These are phyloP conservation scores for Nymphaea colorata DNA, from an alignment of 164 flowering plant genomes.

Conservation along the genomic window DNA sequence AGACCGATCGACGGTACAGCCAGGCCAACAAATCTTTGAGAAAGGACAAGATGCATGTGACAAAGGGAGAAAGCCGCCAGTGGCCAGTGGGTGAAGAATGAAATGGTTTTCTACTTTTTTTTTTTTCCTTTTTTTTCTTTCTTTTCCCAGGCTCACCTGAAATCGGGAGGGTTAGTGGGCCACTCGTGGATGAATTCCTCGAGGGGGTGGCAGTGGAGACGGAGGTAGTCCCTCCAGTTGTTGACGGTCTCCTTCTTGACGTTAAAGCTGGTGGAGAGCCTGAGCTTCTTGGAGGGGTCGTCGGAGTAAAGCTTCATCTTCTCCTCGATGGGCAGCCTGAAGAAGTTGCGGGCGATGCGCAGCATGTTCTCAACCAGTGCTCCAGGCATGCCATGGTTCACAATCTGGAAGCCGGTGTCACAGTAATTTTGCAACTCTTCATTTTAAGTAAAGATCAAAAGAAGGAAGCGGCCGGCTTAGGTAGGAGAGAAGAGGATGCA, in stretches of 20 bases:
- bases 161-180: constrained; percentile 19
- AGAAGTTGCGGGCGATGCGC: constrained; percentile 21
- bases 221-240: constrained; percentile 33
- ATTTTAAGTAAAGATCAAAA: neutral
- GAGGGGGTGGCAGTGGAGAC: constrained; percentile 21
- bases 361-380: constrained; percentile 12
- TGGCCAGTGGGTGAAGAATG: too few species aligned
- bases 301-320: constrained; percentile 21
- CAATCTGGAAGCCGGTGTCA: constrained; percentile 5
- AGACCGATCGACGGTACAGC: too few species aligned
- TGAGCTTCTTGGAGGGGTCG: constrained; percentile 17
- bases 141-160: too few species aligned
- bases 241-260: constrained; percentile 20
- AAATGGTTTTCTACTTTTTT: too few species aligned
- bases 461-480: neutral
- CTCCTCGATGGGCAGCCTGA: constrained; percentile 27
- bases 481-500: neutral
- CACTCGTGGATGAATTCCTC: constrained; percentile 14
- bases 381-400: constrained; percentile 18
- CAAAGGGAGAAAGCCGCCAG: too few species aligned
- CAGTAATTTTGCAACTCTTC: neutral
- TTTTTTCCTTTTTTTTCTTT: too few species aligned
- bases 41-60: too few species aligned
- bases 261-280: constrained; percentile 16
- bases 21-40: too few species aligned